Evolutionary conservation across 2,329 filamentous ascomycete species (phyloP), one percentile per base, ranked within the genome.

Genomic region (Bretziella fagacearum): DNA sequence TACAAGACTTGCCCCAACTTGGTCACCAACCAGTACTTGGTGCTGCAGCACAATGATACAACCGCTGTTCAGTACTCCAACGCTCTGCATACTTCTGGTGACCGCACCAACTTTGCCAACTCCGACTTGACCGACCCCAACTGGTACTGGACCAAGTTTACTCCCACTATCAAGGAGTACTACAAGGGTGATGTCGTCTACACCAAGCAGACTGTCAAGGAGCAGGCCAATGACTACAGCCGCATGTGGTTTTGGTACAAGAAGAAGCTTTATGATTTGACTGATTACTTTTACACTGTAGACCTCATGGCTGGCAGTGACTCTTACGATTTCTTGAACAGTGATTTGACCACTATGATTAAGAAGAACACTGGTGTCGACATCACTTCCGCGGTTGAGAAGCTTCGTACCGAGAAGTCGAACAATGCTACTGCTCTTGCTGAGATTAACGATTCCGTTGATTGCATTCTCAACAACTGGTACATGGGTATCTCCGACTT

Each of bases 111-210:
- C 1, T 68, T 81, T 46, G 61, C 67, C 1, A 70, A 61, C 3
- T 78, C 76, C 6, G 65, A 65, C 23, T 62, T 95, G 41, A 60
- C 72, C 50, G 62, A 74, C 25, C 66, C 71, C 3, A 68, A 79
- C 46, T 98, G 91, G 91, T 98, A 96, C 60, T 68, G 65, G 41
- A 62, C 75, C 1, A 67, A 58, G 0, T 96, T 96, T 59, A 55
- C 81, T 52, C 86, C 85, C 0, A 74, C 70, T 48, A 93, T 98
- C 60, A 77, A 81, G 54, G 74, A 89, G 43, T 95, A 79, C 60
- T 89, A 86, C 63, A 84, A 94, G 53, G 91, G 91, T 37, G 73
- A 89, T 30, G 65, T 96, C 0, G 91, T 96, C 1, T 83, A 73
- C 66, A 71, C 77, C 35, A 68, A 63, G 39, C 60, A 63, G 1